A percentile compares a stretch with the other conserved stretches of the same genome.
Conservation (phyloP, 176 grass and related monocot species). For the Eragrostis curvula region DNA sequence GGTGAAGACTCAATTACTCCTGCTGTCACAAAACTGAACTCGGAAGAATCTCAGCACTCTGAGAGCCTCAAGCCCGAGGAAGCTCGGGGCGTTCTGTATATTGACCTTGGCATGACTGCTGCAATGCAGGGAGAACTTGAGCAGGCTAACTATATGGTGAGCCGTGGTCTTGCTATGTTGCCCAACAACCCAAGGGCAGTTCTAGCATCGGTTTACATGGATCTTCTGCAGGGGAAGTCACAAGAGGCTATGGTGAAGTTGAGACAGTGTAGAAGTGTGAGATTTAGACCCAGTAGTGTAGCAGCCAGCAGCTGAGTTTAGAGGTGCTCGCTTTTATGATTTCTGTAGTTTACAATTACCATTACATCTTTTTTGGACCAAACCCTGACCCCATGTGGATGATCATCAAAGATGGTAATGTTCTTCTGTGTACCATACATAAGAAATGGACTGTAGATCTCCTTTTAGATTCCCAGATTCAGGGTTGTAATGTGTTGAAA, state of each 20-base stretch:
- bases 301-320: conserved; percentile 56
- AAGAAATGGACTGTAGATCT: conserved; percentile 49
- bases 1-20: conserved; percentile 60
- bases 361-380: conserved; percentile 47
- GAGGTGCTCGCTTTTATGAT: conserved; percentile 29
- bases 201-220: conserved; percentile 79
- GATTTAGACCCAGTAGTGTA: conserved; percentile 57
- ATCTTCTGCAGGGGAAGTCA: conserved; percentile 77
- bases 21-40: conserved; percentile 42
- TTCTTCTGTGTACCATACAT: conserved; percentile 59
- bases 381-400: conserved; percentile 45
- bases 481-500: conserved; percentile 44
- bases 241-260: conserved; percentile 75
- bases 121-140: conserved; percentile 80
- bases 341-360: conserved; percentile 60
- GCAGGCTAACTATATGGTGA: conserved; percentile 63
- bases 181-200: conserved; percentile 74
- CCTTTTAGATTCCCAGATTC: conserved; percentile 50
- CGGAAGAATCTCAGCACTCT: conserved; percentile 51
- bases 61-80: conserved; percentile 62
- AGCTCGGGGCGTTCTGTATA: conserved; percentile 67
- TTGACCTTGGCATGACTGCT: conserved; percentile 69
- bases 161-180: conserved; percentile 52
- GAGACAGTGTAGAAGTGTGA: conserved; percentile 76
- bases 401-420: conserved; percentile 45